Evolutionary conservation across 2,329 filamentous ascomycete species (phyloP), one percentile per base, ranked within the genome.

Genomic region (Grosmannia clavigera): DNA sequence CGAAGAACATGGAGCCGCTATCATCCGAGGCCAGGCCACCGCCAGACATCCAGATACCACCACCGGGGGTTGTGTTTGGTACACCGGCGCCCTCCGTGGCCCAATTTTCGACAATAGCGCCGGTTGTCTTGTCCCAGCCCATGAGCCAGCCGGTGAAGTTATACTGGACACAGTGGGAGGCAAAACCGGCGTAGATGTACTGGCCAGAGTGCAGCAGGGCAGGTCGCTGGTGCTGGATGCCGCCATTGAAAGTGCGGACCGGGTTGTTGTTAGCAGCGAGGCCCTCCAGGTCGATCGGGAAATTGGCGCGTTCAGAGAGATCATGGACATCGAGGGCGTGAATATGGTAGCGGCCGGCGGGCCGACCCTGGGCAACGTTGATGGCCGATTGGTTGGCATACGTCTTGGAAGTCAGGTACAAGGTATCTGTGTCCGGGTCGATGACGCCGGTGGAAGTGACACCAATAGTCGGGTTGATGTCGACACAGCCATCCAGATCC

Each of bases 111-210:
- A 79, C 72, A 9, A 75, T 66, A 5, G 66, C 66, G n/a, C 76
- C 76, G 25, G 71, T 74, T 0, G 69, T 72, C 63, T 76, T 77
- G 64, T 79, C 71, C 67, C 74, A 76, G 12, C 76, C 76, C 54
- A 79, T 73, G 57, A 79, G 70, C 67, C 75, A 76, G 57, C 77
- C 76, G 10, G 76, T 78, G 59, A 77, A 78, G 65, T 79, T 79
- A 66, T 74, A 79, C 64, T 76, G 73, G 10, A 78, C 76, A 60
- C 77, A 79, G 65, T 79, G 76, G n/a, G 74, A 77, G 0, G 74
- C 76, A 63, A 76, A 79, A 3, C 75, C 76, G 12, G 76, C 76
- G 61, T 78, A 79, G 35, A 79, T 70, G 62, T 71, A 77, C 57
- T 78, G 67, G n/a, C 74, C 74, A 10, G 73, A 68, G 51, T 76